These are phyloP conservation scores for Psilocybe tampanensis DNA, from an alignment of 768 basidiomycete genomes.

Conservation along the genomic window DNA sequence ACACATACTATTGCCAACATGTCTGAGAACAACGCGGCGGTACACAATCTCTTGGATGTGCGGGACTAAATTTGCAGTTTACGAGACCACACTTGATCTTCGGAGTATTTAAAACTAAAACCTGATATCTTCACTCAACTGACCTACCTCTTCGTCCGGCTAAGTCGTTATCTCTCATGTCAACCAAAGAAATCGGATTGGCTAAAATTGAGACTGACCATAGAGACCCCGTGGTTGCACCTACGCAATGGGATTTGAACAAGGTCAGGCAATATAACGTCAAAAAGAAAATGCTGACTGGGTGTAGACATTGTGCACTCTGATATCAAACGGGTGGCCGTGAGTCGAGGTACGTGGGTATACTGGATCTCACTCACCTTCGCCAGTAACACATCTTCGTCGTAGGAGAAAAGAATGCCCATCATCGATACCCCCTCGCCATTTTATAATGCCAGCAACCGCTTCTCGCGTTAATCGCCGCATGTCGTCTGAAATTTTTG, in stretches of 20 bases:
- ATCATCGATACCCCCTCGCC: not conserved
- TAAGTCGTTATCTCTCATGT: constrained; percentile 21
- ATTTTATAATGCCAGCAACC: constrained; percentile 27
- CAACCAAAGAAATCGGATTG: not conserved
- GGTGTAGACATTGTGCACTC: constrained; percentile 59
- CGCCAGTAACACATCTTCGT: constrained; percentile 66
- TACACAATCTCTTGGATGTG: constrained; percentile 51
- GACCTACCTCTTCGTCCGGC: constrained; percentile 61
- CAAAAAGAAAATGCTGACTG: constrained; percentile 35
- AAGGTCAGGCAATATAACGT: not conserved
- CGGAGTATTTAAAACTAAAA: constrained; percentile 12
- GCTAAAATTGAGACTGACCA: constrained; percentile 37
- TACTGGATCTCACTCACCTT: constrained; percentile 43
- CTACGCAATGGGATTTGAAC: constrained; percentile 29
- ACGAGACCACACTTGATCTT: constrained; percentile 66
- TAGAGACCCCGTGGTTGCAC: constrained; percentile 54
- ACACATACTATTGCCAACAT: constrained; percentile 74
- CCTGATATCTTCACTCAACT: not conserved
- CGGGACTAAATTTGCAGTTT: constrained; percentile 65
- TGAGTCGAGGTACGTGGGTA: constrained; percentile 16
- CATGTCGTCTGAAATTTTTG: constrained; percentile 18
- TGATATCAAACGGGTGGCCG: constrained; percentile 24
- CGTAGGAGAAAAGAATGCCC: constrained; percentile 12
- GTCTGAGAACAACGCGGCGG: constrained; percentile 53
- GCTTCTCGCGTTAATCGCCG: constrained; percentile 19